Percentiles rank a stretch among this genome's conserved stretches.
Evolutionary conservation across 345 rosid species (phyloP).

Genomic region (Laguncularia racemosa): DNA sequence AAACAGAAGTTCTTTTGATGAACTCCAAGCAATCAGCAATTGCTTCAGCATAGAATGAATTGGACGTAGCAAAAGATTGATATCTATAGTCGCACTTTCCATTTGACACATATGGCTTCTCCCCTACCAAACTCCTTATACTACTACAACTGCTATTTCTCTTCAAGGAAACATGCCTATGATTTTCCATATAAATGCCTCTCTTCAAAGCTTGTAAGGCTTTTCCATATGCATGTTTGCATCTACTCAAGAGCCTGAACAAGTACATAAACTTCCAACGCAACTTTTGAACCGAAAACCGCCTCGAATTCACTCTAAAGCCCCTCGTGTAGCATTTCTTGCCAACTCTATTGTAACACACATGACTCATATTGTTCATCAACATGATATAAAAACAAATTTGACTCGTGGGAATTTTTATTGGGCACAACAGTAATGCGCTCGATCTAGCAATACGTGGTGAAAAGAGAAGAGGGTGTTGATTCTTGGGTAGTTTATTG

Average conservation of each 20-base stretch:
- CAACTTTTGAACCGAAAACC: conserved; percentile 11
- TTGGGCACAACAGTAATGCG: too few species aligned
- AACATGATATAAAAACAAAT: too few species aligned
- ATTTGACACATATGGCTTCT: background rate
- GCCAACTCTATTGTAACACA: conserved; percentile 5
- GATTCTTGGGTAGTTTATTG: too few species aligned
- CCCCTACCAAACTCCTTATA: background rate
- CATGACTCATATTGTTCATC: conserved; percentile 1
- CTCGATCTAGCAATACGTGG: too few species aligned
- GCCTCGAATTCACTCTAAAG: conserved; percentile 9
- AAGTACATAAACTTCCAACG: conserved; percentile 9
- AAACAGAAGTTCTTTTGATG: conserved; percentile 15
- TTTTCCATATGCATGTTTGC: conserved; percentile 8
- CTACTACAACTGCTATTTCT: conserved; percentile 8
- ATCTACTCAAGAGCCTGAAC: conserved; percentile 6
- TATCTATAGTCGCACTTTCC: background rate
- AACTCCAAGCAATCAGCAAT: conserved; percentile 23
- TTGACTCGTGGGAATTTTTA: too few species aligned
- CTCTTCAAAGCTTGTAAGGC: conserved; percentile 5
- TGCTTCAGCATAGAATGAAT: conserved; percentile 19
- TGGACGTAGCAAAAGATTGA: conserved; percentile 5
- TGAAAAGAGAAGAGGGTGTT: too few species aligned
- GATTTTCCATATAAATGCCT: conserved; percentile 1
- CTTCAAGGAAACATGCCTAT: conserved; percentile 1
- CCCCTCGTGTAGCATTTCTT: conserved; percentile 9